Percentiles rank a stretch among this genome's conserved stretches.
Evolutionary conservation across 768 basidiomycete genomes (phyloP).

Genomic region (Pulveroboletus sp.): DNA sequence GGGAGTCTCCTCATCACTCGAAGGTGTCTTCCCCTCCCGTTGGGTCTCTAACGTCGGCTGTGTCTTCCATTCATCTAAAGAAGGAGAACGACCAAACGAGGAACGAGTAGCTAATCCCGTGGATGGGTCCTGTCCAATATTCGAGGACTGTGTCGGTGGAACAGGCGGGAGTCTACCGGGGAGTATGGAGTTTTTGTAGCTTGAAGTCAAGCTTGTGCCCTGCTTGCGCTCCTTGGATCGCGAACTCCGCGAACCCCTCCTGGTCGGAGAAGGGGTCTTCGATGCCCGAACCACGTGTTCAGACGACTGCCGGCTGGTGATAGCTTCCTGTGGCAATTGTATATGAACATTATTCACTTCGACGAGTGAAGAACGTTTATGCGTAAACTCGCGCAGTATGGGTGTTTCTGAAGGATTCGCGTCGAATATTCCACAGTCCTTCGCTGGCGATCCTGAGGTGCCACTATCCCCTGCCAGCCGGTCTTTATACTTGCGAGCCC

Average conservation of each 20-base stretch:
- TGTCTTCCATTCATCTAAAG: slow-evolving; percentile 47
- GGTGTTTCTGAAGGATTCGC: slow-evolving; percentile 33
- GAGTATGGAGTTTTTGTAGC: slow-evolving; percentile 5
- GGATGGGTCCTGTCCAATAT: slow-evolving; percentile 7
- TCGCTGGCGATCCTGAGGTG: slow-evolving; percentile 21
- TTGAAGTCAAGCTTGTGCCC: slow-evolving; percentile 5
- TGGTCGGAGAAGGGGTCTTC: slow-evolving; percentile 20
- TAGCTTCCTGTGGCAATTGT: slow-evolving; percentile 32
- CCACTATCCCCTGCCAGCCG: slow-evolving; percentile 74
- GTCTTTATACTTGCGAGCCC: slow-evolving; percentile 42
- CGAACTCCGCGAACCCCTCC: slow-evolving; percentile 21
- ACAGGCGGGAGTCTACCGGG: slow-evolving; percentile 4
- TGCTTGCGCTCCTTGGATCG: slow-evolving; percentile 35
- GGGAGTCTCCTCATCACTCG: slow-evolving; percentile 54
- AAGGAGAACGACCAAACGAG: slow-evolving; percentile 21
- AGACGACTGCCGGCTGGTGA: slow-evolving; percentile 19
- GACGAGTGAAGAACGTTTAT: slow-evolving; percentile 67
- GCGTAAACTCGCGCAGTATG: slow-evolving; percentile 63
- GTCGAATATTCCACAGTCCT: slow-evolving; percentile 14
- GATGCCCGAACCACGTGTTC: background rate
- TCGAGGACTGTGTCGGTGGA: slow-evolving; percentile 5
- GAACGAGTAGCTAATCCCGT: slow-evolving; percentile 6
- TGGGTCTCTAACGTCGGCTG: slow-evolving; percentile 29
- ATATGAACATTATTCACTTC: slow-evolving; percentile 38
- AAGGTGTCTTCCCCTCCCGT: slow-evolving; percentile 36